These are phyloP conservation scores for Agrocybe praecox DNA, from an alignment of 768 basidiomycete genomes.

Conservation along the genomic window DNA sequence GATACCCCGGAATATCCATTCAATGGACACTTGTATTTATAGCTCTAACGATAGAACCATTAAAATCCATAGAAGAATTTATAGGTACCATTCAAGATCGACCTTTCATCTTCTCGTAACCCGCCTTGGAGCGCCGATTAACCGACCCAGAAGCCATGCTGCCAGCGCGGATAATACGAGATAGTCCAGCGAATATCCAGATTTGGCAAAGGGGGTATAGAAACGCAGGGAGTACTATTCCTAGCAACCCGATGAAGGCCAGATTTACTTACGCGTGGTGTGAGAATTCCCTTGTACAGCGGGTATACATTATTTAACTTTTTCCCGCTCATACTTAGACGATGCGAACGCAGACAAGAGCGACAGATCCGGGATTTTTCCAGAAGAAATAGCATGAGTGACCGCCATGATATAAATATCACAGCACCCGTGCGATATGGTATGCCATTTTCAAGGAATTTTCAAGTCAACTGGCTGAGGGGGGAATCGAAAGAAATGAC, in stretches of 20 bases:
- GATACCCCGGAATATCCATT: conserved; percentile 13
- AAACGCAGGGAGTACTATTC: background rate
- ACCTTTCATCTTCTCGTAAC: background rate
- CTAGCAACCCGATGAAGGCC: background rate
- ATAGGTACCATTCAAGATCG: background rate
- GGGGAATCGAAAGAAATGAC: no score
- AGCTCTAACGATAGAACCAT: conserved; percentile 1
- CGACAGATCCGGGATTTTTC: conserved; percentile 18
- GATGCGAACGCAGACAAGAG: background rate
- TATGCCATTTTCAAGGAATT: no score
- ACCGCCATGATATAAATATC: background rate
- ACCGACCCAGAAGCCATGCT: background rate
- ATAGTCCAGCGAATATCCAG: background rate
- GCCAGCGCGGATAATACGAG: background rate
- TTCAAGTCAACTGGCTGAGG: no score
- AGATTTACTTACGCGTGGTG: background rate
- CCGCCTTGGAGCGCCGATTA: background rate
- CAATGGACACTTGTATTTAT: conserved; percentile 3
- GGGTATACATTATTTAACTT: background rate
- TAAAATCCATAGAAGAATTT: background rate
- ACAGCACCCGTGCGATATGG: no score
- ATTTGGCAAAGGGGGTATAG: background rate
- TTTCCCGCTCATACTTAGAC: background rate
- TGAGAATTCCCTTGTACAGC: background rate
- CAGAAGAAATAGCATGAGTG: conserved; percentile 18